These are phyloP conservation scores for Clonostachys solani DNA, from an alignment of 2,329 filamentous ascomycete species.

Conservation along the genomic window DNA sequence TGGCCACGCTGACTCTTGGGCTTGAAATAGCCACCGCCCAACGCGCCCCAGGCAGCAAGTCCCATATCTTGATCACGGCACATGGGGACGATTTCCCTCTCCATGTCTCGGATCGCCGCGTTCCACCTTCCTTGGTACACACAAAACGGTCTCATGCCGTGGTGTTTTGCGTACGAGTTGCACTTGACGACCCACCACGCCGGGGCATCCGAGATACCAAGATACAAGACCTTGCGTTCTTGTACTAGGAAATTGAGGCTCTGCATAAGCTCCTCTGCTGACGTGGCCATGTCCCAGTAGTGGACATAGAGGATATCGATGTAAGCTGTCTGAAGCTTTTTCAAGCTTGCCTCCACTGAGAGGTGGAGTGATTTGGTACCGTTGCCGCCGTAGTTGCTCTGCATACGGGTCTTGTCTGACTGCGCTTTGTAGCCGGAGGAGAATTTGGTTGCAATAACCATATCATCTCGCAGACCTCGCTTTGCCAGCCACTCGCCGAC, in stretches of 20 bases:
- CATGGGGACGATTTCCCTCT: conserved; percentile 24
- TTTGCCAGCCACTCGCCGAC: conserved; percentile 45
- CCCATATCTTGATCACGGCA: conserved; percentile 29
- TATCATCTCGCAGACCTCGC: conserved; percentile 36
- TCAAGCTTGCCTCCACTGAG: conserved; percentile 30
- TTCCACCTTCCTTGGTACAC: conserved; percentile 23
- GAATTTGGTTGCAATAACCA: conserved; percentile 45
- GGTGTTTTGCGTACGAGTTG: conserved; percentile 14
- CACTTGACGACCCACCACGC: conserved; percentile 21
- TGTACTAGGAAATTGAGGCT: conserved; percentile 14
- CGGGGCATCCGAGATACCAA: conserved; percentile 20
- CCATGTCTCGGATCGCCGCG: conserved; percentile 15
- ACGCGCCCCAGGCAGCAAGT: conserved; percentile 35
- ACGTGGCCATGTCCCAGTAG: conserved; percentile 18
- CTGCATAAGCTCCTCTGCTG: conserved; percentile 17
- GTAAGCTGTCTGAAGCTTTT: conserved; percentile 29
- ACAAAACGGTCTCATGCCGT: conserved; percentile 15
- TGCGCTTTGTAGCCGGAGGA: conserved; percentile 28
- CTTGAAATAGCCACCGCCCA: conserved; percentile 32
- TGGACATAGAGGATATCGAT: conserved; percentile 24
- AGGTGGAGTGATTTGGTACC: conserved; percentile 27
- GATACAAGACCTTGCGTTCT: conserved; percentile 19
- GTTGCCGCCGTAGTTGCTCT: conserved; percentile 31
- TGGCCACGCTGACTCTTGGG: conserved; percentile 7
- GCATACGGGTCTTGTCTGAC: conserved; percentile 5